Conservation (phyloP, 2,329 filamentous ascomycete genomes). For the Stylonectria norvegica region DNA sequence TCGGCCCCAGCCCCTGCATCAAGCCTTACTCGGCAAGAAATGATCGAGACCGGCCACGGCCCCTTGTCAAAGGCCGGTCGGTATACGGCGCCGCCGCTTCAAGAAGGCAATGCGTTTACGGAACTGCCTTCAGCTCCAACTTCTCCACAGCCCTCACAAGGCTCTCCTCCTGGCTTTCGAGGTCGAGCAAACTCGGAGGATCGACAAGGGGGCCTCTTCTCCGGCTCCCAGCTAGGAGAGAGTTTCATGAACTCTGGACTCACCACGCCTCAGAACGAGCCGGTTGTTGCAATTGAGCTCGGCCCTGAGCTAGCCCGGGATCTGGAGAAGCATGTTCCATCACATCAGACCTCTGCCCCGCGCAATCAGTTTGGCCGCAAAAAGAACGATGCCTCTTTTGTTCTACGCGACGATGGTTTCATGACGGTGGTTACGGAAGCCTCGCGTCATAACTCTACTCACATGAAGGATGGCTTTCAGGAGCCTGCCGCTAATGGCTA, state of each 20-base stretch:
- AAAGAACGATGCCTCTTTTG: slow-evolving; percentile 22
- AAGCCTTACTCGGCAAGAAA: slow-evolving; percentile 27
- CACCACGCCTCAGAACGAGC: slow-evolving; percentile 36
- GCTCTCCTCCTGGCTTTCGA: slow-evolving; percentile 20
- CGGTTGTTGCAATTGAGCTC: slow-evolving; percentile 21
- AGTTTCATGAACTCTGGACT: slow-evolving; percentile 39
- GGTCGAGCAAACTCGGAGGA: slow-evolving; percentile 13
- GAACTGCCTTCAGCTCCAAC: slow-evolving; percentile 21
- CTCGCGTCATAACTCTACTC: slow-evolving; percentile 22
- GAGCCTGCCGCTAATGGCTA: slow-evolving; percentile 17
- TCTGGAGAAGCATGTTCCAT: slow-evolving; percentile 20
- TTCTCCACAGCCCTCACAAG: slow-evolving; percentile 16
- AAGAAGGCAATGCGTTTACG: slow-evolving; percentile 21
- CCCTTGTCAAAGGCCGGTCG: slow-evolving; percentile 33
- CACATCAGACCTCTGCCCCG: slow-evolving; percentile 1
- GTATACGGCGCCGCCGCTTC: slow-evolving; percentile 25
- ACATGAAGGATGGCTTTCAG: slow-evolving; percentile 35
- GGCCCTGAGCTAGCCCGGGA: slow-evolving; percentile 22
- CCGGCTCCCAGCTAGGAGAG: slow-evolving; percentile 38
- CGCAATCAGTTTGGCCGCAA: background rate
- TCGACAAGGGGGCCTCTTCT: slow-evolving; percentile 30
- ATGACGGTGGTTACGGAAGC: slow-evolving; percentile 31
- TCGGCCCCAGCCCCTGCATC: too few species aligned
- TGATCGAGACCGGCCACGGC: slow-evolving; percentile 34
- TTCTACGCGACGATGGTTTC: slow-evolving; percentile 36